phyloP scores from a whole-genome alignment of 805 yeast species.

The Wickerhamiella kurtzmanii region DNA sequence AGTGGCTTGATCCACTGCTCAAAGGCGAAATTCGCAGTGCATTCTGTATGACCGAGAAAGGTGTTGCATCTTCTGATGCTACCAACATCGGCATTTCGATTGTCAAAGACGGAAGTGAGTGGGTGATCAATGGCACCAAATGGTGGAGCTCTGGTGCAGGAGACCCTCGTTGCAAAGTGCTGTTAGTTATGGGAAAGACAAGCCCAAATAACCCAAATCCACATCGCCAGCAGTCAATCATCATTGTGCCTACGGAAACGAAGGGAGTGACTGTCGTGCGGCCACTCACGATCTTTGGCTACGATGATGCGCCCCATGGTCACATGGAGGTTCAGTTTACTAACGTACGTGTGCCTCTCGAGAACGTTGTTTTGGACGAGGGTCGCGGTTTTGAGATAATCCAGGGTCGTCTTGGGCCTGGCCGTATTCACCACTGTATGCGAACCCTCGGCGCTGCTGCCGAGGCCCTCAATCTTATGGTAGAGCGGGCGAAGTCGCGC shows the following conservation, averaged over 20 bases:
- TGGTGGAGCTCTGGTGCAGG: conserved; percentile 67
- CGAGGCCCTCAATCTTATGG: conserved; percentile 36
- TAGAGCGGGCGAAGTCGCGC: conserved; percentile 38
- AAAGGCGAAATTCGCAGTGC: conserved; percentile 46
- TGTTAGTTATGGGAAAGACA: conserved; percentile 43
- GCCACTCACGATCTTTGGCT: conserved; percentile 43
- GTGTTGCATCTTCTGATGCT: conserved; percentile 48
- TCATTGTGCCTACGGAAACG: conserved; percentile 39
- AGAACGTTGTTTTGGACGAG: conserved; percentile 32
- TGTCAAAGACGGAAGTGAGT: conserved; percentile 31
- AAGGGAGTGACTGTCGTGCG: conserved; percentile 39
- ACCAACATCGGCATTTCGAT: conserved; percentile 42
- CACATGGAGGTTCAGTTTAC: conserved; percentile 46
- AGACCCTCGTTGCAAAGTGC: conserved; percentile 44
- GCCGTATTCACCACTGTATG: conserved; percentile 63
- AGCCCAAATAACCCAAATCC: conserved; percentile 18
- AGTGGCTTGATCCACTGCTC: conserved; percentile 41
- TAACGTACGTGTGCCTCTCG: conserved; percentile 34
- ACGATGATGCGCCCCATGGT: conserved; percentile 63
- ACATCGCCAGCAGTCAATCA: conserved; percentile 43
- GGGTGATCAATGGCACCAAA: conserved; percentile 44
- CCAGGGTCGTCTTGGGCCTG: conserved; percentile 54
- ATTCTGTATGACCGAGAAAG: conserved; percentile 52
- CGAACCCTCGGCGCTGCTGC: conserved; percentile 49
- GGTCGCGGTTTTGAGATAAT: conserved; percentile 52